Evolutionary conservation across 805 yeast species (phyloP).

Genomic region (Ogataea thermomethanolica): DNA sequence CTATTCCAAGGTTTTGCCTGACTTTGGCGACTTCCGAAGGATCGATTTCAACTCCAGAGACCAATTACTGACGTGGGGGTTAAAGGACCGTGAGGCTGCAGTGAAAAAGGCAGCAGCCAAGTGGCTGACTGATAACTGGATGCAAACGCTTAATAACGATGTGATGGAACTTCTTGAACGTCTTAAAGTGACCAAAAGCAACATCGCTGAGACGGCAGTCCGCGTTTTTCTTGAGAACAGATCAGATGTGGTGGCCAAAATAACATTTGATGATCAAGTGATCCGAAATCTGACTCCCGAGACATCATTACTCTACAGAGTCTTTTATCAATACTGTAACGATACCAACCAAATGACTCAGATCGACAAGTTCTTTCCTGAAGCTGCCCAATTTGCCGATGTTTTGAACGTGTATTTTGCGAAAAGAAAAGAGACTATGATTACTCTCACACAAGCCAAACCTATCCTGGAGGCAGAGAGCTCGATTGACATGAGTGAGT

Average conservation of each 20-base stretch:
- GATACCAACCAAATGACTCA: slow-evolving; percentile 48
- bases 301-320: slow-evolving; percentile 65
- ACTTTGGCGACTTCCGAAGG: slow-evolving; percentile 55
- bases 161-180: slow-evolving; percentile 67
- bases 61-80: slow-evolving; percentile 74
- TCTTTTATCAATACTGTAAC: slow-evolving; percentile 62
- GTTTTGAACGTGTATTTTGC: slow-evolving; percentile 54
- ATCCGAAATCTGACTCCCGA: slow-evolving; percentile 76
- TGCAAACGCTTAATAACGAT: slow-evolving; percentile 62
- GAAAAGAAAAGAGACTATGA: slow-evolving; percentile 36
- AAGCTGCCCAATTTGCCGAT: slow-evolving; percentile 65
- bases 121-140: slow-evolving; percentile 73
- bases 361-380: slow-evolving; percentile 73
- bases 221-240: slow-evolving; percentile 57
- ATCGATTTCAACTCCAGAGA: slow-evolving; percentile 58
- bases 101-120: slow-evolving; percentile 71
- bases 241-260: slow-evolving; percentile 56
- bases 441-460: slow-evolving; percentile 24
- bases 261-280: slow-evolving; percentile 59
- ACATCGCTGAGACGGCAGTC: slow-evolving; percentile 66
- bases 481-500: slow-evolving; percentile 38
- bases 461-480: slow-evolving; percentile 19
- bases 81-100: slow-evolving; percentile 74
- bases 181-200: slow-evolving; percentile 65
- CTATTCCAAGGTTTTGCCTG: slow-evolving; percentile 63